Evolutionary conservation across 164 flowering plant species (phyloP), one percentile per base, ranked within the genome.

Genomic region (Sextonia rubra): DNA sequence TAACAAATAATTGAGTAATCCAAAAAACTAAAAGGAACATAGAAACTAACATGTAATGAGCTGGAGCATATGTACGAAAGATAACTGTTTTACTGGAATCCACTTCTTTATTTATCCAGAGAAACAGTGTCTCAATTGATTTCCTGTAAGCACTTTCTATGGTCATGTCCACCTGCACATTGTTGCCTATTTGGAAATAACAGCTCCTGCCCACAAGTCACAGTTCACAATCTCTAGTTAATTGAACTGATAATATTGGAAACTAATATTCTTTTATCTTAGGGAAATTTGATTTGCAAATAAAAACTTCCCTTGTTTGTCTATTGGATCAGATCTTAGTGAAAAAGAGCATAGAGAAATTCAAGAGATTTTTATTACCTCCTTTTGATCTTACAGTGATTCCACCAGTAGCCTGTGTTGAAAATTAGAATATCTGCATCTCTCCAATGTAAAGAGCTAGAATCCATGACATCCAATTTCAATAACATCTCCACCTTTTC

Each of bases 331-430:
- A 37, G 8, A 37, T 7, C 0, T 7, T 9, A 7, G 44, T 37
- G 44, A 37, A 37, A 32, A 32, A 37, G 44, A 37, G 44, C 44
- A 4, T 37, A 37, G 44, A 37, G 2, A 37, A 37, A 37, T 52
- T 52, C 20, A 52, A 52, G 58, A 52, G 58, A 15, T 14, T 15
- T 20, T 52, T 52, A 52, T 78, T 87, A 96, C 99, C 87, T 87
- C 82, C 89, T 85, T 3, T 85, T 77, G 69, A 97, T 96, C 83
- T 93, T 96, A 87, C 90, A 98, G 71, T 87, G 81, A 77, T 93
- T 96, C 98, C 98, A 96, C 99, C 99, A 96, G 73, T 96, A 98
- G 29, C 97, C 98, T 0, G 94, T 86, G 82, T 96, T 96, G 73
- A 92, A 84, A 44, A 94, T 70, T 37, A 52, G 58, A 52, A 92